A percentile compares a stretch with the other conserved stretches of the same genome.
Evolutionary conservation across 2,329 filamentous ascomycete species (phyloP).

Genomic region (Arthrobotrys sphaeroides): DNA sequence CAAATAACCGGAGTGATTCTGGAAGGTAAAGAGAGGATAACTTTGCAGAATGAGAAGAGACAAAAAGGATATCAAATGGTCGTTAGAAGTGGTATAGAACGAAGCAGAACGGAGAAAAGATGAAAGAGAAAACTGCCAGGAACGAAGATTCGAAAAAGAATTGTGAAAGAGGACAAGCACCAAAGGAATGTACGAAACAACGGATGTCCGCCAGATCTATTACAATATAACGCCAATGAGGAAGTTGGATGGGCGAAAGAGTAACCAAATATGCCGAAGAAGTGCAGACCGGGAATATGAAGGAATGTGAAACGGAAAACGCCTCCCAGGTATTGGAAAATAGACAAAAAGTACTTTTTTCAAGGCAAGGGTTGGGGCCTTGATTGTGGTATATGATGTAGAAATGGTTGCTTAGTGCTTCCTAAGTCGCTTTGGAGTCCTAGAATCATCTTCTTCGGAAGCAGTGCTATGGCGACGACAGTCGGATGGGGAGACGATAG

Average conservation of each 20-base stretch:
- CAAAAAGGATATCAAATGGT: constrained; percentile 54
- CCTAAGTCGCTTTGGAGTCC: constrained; percentile 45
- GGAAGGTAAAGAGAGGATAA: constrained; percentile 29
- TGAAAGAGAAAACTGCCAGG: constrained; percentile 9
- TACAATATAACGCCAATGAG: constrained; percentile 50
- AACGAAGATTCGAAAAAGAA: constrained; percentile 8
- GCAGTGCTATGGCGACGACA: constrained; percentile 46
- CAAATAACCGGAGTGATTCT: constrained; percentile 50
- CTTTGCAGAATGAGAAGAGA: constrained; percentile 9
- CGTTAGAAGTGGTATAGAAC: constrained; percentile 48
- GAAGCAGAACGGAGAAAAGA: constrained; percentile 15
- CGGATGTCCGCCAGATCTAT: constrained; percentile 52
- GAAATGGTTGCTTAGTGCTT: constrained; percentile 28
- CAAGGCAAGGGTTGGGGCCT: constrained; percentile 10
- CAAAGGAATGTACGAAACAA: constrained; percentile 54
- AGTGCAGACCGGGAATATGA: neutral
- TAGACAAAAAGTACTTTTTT: constrained; percentile 44
- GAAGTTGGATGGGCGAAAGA: neutral
- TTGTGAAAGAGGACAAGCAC: constrained; percentile 20
- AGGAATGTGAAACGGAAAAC: constrained; percentile 37
- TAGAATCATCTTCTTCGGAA: constrained; percentile 47
- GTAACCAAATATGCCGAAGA: constrained; percentile 29
- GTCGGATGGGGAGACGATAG: constrained; percentile 21
- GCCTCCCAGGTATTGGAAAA: constrained; percentile 52
- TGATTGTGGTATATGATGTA: constrained; percentile 33